Evolutionary conservation across 768 basidiomycete species (phyloP), one percentile per base, ranked within the genome.

Genomic region (Kwoniella sp.): DNA sequence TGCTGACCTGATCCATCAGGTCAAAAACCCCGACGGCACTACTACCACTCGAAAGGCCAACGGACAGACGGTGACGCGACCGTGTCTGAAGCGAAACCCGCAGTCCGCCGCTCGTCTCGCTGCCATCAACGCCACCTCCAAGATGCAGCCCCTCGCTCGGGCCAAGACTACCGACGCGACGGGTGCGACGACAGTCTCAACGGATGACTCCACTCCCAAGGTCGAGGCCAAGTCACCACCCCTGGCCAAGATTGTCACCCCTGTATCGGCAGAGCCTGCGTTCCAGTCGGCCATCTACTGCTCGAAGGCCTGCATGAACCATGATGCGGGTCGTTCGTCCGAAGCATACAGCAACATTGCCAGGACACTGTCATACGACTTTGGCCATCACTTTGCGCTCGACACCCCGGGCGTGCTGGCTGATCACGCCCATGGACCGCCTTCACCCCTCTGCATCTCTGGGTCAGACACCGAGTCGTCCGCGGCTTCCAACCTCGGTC

Each of bases 11-110:
- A 8, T 20, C 19, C 20, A 5, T 15, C 48, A 68, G 66, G 48
- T 68, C 28, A 62, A 59, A 41, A 69, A 69, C 54, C 56, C 67
- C 23, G 67, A 69, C 57, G 67, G 67, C 1, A 69, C 67, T 1
- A 59, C 61, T 11, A 69, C 67, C 1, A 69, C 67, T 9, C 63
- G 67, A 11, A 59, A 47, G 3, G 67, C 67, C 2, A 63, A 63
- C 27, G 67, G 67, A n/a, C 47, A 48, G 29, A 65, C 63, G 34
- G 52, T 50, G 6, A 69, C 67, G 10, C 63, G 67, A 17, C 67
- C 67, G 9, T 56, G 38, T 7, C 32, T 69, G 4, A 57, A 53
- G 27, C 60, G 67, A 12, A 62, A 62, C 14, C 60, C 60, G 23
- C 53, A 45, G 14, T 69, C 67, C n/a, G 46, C 52, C 11, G 53